phyloP scores from a whole-genome alignment of 2,329 filamentous ascomycete genomes.

The Colletotrichum magnum region DNA sequence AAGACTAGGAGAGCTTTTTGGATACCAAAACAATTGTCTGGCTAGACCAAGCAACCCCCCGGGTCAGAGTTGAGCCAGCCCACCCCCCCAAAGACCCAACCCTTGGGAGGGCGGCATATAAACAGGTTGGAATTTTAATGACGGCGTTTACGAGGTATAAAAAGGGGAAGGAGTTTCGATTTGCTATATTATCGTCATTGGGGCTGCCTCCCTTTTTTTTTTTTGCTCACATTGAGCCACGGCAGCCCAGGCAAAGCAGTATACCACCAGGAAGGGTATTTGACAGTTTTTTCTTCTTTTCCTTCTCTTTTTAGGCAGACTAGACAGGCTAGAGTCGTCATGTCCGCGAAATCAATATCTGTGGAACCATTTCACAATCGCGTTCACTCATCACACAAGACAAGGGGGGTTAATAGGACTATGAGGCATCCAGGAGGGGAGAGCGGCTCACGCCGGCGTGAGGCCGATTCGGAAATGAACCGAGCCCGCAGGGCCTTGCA shows the following conservation, averaged over 20 bases:
- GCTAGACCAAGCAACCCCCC: not conserved
- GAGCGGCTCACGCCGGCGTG: slow-evolving; percentile 46
- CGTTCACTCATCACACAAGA: slow-evolving; percentile 12
- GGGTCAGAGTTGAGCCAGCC: not conserved
- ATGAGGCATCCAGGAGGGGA: slow-evolving; percentile 56
- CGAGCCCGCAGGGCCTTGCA: slow-evolving; percentile 61
- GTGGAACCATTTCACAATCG: not conserved
- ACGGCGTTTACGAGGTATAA: slow-evolving; percentile 32
- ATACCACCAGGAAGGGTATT: slow-evolving; percentile 30
- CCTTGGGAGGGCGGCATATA: not conserved
- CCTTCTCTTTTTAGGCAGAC: not conserved
- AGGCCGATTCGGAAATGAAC: slow-evolving; percentile 65
- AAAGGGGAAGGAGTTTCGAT: slow-evolving; percentile 21
- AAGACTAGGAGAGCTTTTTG: slow-evolving; percentile 61
- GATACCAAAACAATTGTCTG: not conserved
- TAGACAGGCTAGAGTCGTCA: not conserved
- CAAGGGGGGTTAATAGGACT: slow-evolving; percentile 49
- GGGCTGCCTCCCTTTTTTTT: slow-evolving; percentile 3
- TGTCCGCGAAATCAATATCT: slow-evolving; percentile 2
- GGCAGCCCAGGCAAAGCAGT: slow-evolving; percentile 15
- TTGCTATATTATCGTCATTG: not conserved
- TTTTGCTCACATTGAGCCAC: not conserved
- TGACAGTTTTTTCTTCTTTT: not conserved
- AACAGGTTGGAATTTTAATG: slow-evolving; percentile 20
- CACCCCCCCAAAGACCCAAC: not conserved